Conservation (phyloP, 768 basidiomycete species). For the Megacollybia marginata region DNA sequence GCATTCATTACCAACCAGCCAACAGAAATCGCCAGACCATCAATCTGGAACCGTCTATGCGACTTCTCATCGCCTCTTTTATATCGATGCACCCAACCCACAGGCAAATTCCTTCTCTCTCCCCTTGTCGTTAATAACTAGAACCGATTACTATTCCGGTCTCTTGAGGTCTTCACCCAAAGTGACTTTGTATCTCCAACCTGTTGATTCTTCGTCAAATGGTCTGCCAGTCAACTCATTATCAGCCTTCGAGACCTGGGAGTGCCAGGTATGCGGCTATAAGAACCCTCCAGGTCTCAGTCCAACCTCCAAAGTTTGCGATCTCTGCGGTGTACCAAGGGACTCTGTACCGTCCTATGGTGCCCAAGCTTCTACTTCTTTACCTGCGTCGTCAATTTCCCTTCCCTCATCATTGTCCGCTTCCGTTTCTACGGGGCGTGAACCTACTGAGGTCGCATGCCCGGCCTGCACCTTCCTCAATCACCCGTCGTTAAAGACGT, state of each 20-base stretch:
- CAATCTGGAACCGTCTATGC: constrained; percentile 67
- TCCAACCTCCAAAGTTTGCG: constrained; percentile 46
- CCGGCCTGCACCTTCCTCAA: constrained; percentile 92
- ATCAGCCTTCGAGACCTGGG: constrained; percentile 55
- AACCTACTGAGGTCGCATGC: constrained; percentile 45
- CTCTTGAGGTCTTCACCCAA: constrained; percentile 88
- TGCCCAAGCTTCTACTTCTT: constrained; percentile 13
- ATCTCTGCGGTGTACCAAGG: constrained; percentile 64
- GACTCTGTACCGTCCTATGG: neutral
- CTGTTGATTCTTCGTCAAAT: constrained; percentile 13
- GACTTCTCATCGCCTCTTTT: constrained; percentile 83
- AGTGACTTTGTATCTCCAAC: constrained; percentile 61
- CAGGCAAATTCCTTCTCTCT: constrained; percentile 58
- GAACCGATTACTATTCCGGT: constrained; percentile 86
- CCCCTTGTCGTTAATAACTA: constrained; percentile 54
- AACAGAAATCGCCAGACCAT: constrained; percentile 75
- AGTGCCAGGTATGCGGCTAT: constrained; percentile 85
- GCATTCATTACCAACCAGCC: constrained; percentile 31
- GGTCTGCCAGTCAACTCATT: constrained; percentile 17
- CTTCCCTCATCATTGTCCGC: constrained; percentile 33
- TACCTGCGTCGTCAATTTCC: constrained; percentile 28
- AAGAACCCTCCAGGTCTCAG: constrained; percentile 74
- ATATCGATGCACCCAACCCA: constrained; percentile 50
- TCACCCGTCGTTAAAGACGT: constrained; percentile 58
- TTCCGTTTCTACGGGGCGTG: constrained; percentile 22